Percentiles rank a stretch among this genome's conserved stretches.
Conservation (phyloP, 495 filamentous ascomycete species). For the Xylaria palmicola region DNA sequence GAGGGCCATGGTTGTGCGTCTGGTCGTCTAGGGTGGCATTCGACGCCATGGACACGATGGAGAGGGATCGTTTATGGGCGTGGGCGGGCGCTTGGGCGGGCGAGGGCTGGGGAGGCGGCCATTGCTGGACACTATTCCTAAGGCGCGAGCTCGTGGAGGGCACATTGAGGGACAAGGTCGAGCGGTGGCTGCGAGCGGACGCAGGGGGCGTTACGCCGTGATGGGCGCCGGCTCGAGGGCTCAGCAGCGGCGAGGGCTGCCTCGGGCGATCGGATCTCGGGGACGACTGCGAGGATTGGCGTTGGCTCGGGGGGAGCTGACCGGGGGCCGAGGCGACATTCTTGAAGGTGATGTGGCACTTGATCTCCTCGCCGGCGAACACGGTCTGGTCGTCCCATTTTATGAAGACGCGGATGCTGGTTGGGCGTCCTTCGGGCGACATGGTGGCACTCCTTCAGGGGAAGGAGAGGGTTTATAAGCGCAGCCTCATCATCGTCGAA, state of each 20-base stretch:
- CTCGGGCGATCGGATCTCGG: constrained; percentile 42
- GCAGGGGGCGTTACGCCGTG: constrained; percentile 39
- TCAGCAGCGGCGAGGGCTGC: constrained; percentile 39
- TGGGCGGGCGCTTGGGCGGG: constrained; percentile 34
- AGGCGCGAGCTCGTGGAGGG: constrained; percentile 43
- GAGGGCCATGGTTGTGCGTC: constrained; percentile 12
- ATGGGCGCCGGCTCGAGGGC: constrained; percentile 28
- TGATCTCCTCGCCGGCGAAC: constrained; percentile 91
- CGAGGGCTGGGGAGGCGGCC: constrained; percentile 27
- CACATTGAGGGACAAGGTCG: constrained; percentile 58
- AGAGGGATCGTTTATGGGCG: constrained; percentile 71
- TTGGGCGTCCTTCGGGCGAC: constrained; percentile 43
- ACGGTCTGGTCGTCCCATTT: constrained; percentile 88
- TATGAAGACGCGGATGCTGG: constrained; percentile 90
- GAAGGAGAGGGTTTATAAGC: constrained; percentile 32
- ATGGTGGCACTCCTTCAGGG: constrained; percentile 37
- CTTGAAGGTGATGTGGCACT: constrained; percentile 94
- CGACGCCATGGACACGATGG: constrained; percentile 88
- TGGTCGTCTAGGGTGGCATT: constrained; percentile 54
- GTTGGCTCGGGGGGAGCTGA: constrained; percentile 27
- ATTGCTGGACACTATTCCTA: constrained; percentile 30
- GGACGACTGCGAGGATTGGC: constrained; percentile 29
- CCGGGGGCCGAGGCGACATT: constrained; percentile 63
- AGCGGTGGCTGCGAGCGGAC: constrained; percentile 51
- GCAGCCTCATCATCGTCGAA: constrained; percentile 16